Percentiles rank a stretch among this genome's conserved stretches.
Conservation (phyloP, 1,284 basidiomycete species). For the Trichosporon coremiiforme region DNA sequence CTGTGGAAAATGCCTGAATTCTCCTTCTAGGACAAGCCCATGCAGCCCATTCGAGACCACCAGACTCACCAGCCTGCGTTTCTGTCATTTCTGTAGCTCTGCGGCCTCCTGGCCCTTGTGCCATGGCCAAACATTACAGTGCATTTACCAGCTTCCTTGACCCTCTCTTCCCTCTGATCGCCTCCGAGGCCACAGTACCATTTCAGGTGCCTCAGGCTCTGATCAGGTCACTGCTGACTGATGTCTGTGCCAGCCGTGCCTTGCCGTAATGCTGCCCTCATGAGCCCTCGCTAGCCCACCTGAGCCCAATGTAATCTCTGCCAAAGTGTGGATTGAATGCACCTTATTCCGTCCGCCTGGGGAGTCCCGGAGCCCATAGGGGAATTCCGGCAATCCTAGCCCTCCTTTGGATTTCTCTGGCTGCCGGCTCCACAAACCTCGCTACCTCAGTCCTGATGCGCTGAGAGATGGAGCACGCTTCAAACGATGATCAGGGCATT, state of each 20-base stretch:
- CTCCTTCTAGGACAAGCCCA: background rate
- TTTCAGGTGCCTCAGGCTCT: background rate
- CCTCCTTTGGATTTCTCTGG: background rate
- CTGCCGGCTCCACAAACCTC: too few relatives aligned
- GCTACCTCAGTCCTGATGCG: too few relatives aligned
- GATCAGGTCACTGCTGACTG: background rate
- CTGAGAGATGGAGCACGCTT: background rate
- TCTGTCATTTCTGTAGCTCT: too few relatives aligned
- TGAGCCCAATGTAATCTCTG: too few relatives aligned
- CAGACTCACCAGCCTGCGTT: too few relatives aligned
- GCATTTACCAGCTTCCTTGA: background rate
- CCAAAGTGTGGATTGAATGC: background rate
- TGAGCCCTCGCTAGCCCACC: background rate
- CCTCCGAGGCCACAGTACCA: background rate
- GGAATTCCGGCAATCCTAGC: background rate
- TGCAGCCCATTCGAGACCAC: too few relatives aligned
- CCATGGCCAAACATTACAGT: constrained; percentile 2
- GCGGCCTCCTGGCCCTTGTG: background rate
- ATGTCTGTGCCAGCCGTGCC: constrained; percentile 5
- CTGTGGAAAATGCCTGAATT: background rate
- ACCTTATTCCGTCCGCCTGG: constrained; percentile 3
- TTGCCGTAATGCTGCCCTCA: background rate
- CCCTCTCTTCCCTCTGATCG: too few relatives aligned
- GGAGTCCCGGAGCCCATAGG: background rate
- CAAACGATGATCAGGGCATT: background rate